Base-by-base conservation (phyloP, 2,329 filamentous ascomycete species). In the Paraphaeosphaeria sporulosa region DNA sequence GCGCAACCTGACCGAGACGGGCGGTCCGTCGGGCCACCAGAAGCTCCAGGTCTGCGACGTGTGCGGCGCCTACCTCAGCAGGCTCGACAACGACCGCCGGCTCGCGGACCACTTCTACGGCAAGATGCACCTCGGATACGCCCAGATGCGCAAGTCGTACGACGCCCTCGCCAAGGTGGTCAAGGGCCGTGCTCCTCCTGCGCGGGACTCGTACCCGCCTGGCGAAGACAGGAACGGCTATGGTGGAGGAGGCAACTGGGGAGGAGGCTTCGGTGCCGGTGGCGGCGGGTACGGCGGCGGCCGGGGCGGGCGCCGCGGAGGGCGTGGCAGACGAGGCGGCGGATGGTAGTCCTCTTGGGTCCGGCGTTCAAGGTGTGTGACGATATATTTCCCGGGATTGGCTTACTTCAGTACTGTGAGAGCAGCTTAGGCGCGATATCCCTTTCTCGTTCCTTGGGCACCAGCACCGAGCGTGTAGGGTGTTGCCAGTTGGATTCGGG, bases 11-110 rank as follows among this genome's bases (percentile, higher is more conserved):
- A 91, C 91, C 57, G 95, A 99, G 79, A 98, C 94, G 0, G 92
- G 90, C 27, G 95, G 95, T 0, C 95, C 95, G 0, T 93, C 89
- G 0, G 95, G 95, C 19, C 95, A 99, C 79, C 95, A 99, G 82
- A 99, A 99, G 78, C 84, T 99, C 43, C 95, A 99, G 78, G 95
- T 99, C 49, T 99, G 95, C 84, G 95, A 99, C 79, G 95, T 98
- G 0, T 99, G 95, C 78, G 95, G 95, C 64, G 95, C 95, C 6
- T 99, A 98, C 77, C 85, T 99, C 40, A 93, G 89, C 64, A 84
- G 95, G 23, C 85, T 99, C 34, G 95, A 99, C 76, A 99, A 99
- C 75, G 95, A 99, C 77, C 87, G 95, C 38, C 86, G 95, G 32
- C 79, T 99, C 74, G 95, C 95, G 21, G 95, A 99, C 76, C 95